Percentiles rank a stretch among this genome's conserved stretches.
phyloP scores from a whole-genome alignment of 768 basidiomycete genomes.

The Termitomyces sp. region DNA sequence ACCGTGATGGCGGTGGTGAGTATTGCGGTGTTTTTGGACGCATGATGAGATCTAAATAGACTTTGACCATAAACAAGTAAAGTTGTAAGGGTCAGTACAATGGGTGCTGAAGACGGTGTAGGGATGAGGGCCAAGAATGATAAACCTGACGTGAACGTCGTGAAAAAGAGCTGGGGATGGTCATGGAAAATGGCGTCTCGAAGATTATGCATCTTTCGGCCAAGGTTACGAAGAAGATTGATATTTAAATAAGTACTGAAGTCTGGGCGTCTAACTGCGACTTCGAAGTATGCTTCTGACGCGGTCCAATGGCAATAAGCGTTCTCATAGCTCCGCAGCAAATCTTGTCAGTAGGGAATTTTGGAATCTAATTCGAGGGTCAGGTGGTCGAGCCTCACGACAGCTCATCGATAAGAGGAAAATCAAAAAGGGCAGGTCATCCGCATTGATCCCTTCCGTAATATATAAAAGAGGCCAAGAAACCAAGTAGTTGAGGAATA shows the following conservation, averaged over 20 bases:
- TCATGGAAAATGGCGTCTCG: constrained; percentile 23
- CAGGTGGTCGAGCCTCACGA: background rate
- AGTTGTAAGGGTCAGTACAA: constrained; percentile 24
- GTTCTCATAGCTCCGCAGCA: too few relatives aligned
- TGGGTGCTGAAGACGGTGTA: constrained; percentile 21
- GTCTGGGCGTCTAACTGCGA: background rate
- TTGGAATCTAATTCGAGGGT: too few relatives aligned
- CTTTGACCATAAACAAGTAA: constrained; percentile 35
- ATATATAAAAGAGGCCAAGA: too few relatives aligned
- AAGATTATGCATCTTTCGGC: constrained; percentile 19
- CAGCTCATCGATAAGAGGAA: background rate
- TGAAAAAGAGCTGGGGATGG: constrained; percentile 24
- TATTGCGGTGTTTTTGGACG: constrained; percentile 18
- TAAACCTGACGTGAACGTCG: constrained; percentile 17
- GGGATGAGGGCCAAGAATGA: constrained; percentile 21
- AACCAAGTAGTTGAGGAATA: background rate
- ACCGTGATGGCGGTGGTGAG: constrained; percentile 35
- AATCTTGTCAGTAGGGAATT: background rate
- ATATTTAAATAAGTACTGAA: background rate
- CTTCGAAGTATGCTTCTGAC: background rate
- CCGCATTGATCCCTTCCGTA: too few relatives aligned
- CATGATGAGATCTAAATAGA: constrained; percentile 24
- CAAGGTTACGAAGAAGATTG: background rate
- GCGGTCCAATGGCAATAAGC: too few relatives aligned
- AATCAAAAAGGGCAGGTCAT: too few relatives aligned